phyloP scores from a whole-genome alignment of 768 basidiomycete genomes.

The Psilocybe subaeruginosa region DNA sequence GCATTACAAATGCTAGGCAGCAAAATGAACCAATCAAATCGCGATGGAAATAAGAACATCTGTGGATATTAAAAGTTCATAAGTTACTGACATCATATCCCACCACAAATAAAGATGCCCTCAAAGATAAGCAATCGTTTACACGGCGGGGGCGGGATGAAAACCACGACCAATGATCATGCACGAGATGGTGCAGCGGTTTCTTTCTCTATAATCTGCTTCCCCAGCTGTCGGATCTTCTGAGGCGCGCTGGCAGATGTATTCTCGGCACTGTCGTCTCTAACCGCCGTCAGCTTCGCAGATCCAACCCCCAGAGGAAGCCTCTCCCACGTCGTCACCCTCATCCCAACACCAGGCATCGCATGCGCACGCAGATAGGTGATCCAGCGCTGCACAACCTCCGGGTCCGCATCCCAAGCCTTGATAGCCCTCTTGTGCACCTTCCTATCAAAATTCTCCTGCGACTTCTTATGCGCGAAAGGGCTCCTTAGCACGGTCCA shows the following conservation, averaged over 20 bases:
- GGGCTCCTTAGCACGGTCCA: slow-evolving; percentile 89
- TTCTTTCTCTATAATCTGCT: slow-evolving; percentile 33
- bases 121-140: background rate
- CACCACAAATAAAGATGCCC: background rate
- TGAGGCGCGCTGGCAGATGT: slow-evolving; percentile 16
- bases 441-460: slow-evolving; percentile 92
- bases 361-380: slow-evolving; percentile 76
- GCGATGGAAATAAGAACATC: background rate
- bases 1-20: background rate
- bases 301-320: slow-evolving; percentile 52
- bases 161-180: background rate
- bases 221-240: slow-evolving; percentile 30
- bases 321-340: slow-evolving; percentile 78
- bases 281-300: background rate
- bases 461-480: slow-evolving; percentile 91
- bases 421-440: slow-evolving; percentile 87
- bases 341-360: slow-evolving; percentile 87
- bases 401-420: slow-evolving; percentile 85
- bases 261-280: slow-evolving; percentile 8
- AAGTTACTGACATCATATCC: background rate
- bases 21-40: background rate
- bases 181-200: background rate
- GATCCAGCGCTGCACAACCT: slow-evolving; percentile 81
- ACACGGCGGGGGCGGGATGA: background rate
- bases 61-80: background rate